Evolutionary conservation across 306 rosid genomes (phyloP).

Genomic region (Vachellia pachyceras): DNA sequence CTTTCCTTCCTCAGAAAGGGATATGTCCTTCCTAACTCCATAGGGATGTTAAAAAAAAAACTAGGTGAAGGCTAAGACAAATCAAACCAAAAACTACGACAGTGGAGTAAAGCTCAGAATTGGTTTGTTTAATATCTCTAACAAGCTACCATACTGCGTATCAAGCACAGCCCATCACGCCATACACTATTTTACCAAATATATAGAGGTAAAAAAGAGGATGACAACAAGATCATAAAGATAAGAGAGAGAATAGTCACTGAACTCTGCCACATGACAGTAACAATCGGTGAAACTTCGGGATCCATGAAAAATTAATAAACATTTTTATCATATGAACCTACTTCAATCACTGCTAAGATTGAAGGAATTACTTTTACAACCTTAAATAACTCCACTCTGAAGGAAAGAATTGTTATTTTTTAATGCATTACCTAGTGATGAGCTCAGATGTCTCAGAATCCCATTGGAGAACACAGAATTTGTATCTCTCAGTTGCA

Average conservation of each 20-base stretch:
- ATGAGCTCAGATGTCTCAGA: conserved; percentile 80
- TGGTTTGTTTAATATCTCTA: background rate
- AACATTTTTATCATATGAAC: background rate
- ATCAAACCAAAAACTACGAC: background rate
- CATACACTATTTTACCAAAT: too few relatives aligned
- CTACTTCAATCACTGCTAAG: background rate
- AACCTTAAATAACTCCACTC: background rate
- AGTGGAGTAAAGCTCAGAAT: too few relatives aligned
- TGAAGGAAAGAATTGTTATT: background rate
- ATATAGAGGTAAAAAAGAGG: background rate
- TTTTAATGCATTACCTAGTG: conserved; percentile 51
- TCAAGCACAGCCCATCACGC: too few relatives aligned
- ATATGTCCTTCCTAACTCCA: background rate
- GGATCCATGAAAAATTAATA: background rate
- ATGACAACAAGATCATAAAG: background rate
- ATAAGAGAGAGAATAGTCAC: background rate
- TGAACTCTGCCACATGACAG: background rate
- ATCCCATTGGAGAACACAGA: conserved; percentile 99
- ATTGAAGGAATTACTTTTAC: background rate
- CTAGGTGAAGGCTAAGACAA: background rate
- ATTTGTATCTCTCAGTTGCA: conserved; percentile 97
- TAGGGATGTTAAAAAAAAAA: background rate
- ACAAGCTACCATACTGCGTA: background rate
- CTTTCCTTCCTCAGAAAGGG: background rate
- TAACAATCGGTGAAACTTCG: background rate